Evolutionary conservation across 2,329 filamentous ascomycete species (phyloP), one percentile per base, ranked within the genome.

Genomic region (Monilinia vaccinii-corymbosi): DNA sequence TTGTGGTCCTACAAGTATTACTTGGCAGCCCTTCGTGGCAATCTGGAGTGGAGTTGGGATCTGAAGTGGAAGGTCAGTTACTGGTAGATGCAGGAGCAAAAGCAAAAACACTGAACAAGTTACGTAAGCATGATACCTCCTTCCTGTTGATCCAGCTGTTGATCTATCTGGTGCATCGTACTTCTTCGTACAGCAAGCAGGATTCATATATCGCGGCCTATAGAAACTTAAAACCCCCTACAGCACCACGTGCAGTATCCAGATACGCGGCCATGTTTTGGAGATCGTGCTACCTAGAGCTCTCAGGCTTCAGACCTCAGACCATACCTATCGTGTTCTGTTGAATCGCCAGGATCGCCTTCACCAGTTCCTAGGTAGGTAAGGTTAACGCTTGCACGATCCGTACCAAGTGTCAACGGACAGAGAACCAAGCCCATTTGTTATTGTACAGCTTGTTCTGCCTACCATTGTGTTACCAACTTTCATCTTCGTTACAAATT

Each of bases 201-300:
- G 40, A 46, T 38, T 23, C 21, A 40, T 34, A 38, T 38, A 25
- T 48, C 36, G 28, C 34, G 44, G 49, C 44, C 58, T 56, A 55
- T 48, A 31, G 40, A 52, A 42, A 31, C 13, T n/a, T 40, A 7
- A 48, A 48, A 40, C 21, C 32, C 42, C 42, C 23, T n/a, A 40
- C 50, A 52, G 48, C 58, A 60, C 42, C 42, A 56, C 50, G 58
- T 56, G 48, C 50, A 55, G 42, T 56, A 60, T 60, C 58, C 58
- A 60, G 58, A 60, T 56, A 60, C 58, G 58, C 58, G 58, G 58
- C 44, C 47, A 52, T 32, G 47, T 42, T 44, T 23, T 10, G 6
- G 32, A 55, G 58, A 60, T 60, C 50, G 58, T 60, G 58, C 46
- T 48, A 40, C 48, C 51, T 38, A 25, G 31, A 28, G 47, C 48